A percentile compares a stretch with the other conserved stretches of the same genome.
phyloP scores from a whole-genome alignment of 1,139 yeast genomes.

The Yamadazyma spencermartinsiae region DNA sequence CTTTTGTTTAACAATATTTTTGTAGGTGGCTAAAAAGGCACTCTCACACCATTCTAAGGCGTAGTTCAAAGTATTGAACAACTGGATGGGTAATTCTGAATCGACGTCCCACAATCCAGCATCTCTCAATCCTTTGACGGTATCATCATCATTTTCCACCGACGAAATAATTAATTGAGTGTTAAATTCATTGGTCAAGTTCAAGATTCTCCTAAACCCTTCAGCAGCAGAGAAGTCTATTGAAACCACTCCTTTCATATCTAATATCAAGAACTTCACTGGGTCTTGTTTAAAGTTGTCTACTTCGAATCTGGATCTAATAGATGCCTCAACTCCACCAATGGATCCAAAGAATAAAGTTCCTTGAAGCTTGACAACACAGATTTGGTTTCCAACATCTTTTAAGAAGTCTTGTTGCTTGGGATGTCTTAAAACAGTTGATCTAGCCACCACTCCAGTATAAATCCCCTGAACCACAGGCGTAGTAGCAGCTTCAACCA shows the following conservation, averaged over 20 bases:
- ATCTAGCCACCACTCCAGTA: slow-evolving; percentile 86
- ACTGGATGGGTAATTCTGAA: slow-evolving; percentile 47
- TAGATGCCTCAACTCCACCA: slow-evolving; percentile 80
- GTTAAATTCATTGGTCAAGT: slow-evolving; percentile 66
- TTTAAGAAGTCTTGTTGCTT: slow-evolving; percentile 82
- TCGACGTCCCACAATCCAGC: slow-evolving; percentile 66
- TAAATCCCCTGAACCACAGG: slow-evolving; percentile 82
- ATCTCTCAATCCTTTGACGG: slow-evolving; percentile 63
- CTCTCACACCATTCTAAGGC: slow-evolving; percentile 98
- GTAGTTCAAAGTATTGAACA: slow-evolving; percentile 75
- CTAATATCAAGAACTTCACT: slow-evolving; percentile 77
- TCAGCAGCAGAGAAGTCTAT: slow-evolving; percentile 97
- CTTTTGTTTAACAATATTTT: slow-evolving; percentile 27
- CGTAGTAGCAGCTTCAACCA: slow-evolving; percentile 83
- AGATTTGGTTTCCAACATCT: slow-evolving; percentile 88
- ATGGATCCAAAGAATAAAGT: slow-evolving; percentile 92
- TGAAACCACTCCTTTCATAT: slow-evolving; percentile 76
- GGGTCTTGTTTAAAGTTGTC: slow-evolving; percentile 54
- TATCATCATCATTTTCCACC: slow-evolving; percentile 61
- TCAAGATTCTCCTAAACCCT: slow-evolving; percentile 85
- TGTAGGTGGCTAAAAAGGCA: slow-evolving; percentile 73
- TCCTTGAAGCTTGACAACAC: slow-evolving; percentile 84
- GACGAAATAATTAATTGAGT: slow-evolving; percentile 80
- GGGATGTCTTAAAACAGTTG: slow-evolving; percentile 91
- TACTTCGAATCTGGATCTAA: slow-evolving; percentile 65